Base-by-base conservation (phyloP, 208 protist species). In the Leishmania amazonensis region DNA sequence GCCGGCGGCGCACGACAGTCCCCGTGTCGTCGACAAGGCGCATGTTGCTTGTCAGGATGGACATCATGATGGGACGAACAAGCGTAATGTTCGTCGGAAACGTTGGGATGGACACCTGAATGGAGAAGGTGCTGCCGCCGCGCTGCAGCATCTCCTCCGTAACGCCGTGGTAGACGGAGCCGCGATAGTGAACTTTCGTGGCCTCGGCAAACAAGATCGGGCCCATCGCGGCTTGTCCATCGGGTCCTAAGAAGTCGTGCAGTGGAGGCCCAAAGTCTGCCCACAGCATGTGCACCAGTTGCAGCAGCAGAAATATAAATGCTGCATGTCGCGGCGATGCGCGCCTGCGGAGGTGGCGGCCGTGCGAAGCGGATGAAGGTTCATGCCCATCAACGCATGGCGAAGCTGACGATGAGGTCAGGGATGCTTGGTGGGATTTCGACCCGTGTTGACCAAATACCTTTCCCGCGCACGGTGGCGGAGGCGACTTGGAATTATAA, bases 111-210 rank as follows among this genome's bases (percentile, higher is more conserved):
- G 87, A 85, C 15, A 91, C 75, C 65, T 87, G 85, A 74, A 96
- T 85, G 9, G 79, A 80, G 62, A 96, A 89, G 70, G 89, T 93
- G 53, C 80, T 76, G 19, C 93, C 90, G 21, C 93, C 93, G 8
- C 80, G 74, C 8, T 77, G 82, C 1, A 94, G 17, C 54, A 79
- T 75, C 49, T 88, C 77, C 80, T 92, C 87, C 45, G 81, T 85
- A 11, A 93, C 62, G 21, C 90, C 93, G 42, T 83, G 83, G 75
- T 94, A 96, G 7, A 94, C 90, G 73, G 79, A 89, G n/a, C 93
- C 93, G 42, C 85, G 82, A 81, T 93, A 93, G 54, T 87, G 88
- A 31, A 93, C 89, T 19, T 78, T 85, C 42, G 87, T 91, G n/a
- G 83, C 87, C 21, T 28, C 60, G 19, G 78, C 87, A 31, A 78